These are phyloP conservation scores for Diaporthe nobilis DNA, from an alignment of 2,329 filamentous ascomycete genomes.

Conservation along the genomic window DNA sequence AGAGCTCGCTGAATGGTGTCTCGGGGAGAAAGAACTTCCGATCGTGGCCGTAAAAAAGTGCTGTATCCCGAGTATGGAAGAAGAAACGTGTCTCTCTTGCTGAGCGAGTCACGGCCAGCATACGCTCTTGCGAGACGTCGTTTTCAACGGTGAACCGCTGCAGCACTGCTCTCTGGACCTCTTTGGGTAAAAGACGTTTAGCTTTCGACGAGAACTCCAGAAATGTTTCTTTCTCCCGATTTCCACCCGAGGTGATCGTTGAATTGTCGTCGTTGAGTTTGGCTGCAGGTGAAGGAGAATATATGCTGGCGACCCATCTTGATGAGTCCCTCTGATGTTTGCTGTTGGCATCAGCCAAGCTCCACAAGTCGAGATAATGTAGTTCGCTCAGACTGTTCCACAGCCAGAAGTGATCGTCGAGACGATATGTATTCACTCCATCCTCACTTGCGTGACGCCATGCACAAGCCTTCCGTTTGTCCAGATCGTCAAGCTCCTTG, in stretches of 20 bases:
- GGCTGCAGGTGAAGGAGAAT: neutral
- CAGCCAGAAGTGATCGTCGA: slow-evolving; percentile 43
- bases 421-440: slow-evolving; percentile 34
- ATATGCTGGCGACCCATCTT: neutral
- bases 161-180: slow-evolving; percentile 37
- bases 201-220: neutral
- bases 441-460: slow-evolving; percentile 38
- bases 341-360: neutral
- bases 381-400: slow-evolving; percentile 40
- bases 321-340: neutral
- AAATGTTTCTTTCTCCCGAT: neutral
- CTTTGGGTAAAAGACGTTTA: neutral
- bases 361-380: neutral
- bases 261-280: neutral
- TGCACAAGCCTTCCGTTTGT: neutral
- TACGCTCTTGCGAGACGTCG: slow-evolving; percentile 37
- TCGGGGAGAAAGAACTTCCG: neutral
- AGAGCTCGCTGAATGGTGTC: slow-evolving; percentile 29
- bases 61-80: slow-evolving; percentile 43
- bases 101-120: slow-evolving; percentile 43
- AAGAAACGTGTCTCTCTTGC: slow-evolving; percentile 41
- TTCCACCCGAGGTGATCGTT: neutral
- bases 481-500: neutral
- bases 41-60: slow-evolving; percentile 37
- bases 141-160: slow-evolving; percentile 40